Evolutionary conservation across 1,284 basidiomycete genomes (phyloP).

Genomic region (Takashimella koratensis): DNA sequence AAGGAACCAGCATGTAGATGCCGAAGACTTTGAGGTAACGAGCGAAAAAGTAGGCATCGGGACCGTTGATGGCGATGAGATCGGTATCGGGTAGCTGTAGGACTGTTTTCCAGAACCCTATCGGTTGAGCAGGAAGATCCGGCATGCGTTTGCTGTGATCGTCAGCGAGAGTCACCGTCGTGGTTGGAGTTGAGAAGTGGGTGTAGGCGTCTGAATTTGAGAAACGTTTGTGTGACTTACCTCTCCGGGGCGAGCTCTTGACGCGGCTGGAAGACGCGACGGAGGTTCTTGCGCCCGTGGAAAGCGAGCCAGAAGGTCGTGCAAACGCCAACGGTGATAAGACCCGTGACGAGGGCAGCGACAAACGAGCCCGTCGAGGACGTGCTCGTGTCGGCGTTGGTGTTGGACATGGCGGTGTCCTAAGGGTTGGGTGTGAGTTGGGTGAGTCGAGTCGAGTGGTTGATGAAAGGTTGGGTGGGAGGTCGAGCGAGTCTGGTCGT

Average conservation of each 20-base stretch:
- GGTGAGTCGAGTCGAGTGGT: no score
- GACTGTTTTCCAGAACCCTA: constrained; percentile 39
- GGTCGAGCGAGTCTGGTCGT: no score
- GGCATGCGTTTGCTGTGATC: constrained; percentile 32
- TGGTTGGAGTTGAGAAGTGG: not conserved
- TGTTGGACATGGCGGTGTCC: not conserved
- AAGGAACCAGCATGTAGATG: constrained; percentile 72
- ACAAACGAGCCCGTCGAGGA: constrained; percentile 38
- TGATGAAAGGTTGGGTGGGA: no score
- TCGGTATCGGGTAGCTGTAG: constrained; percentile 35
- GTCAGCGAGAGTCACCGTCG: not conserved
- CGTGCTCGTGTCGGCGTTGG: not conserved
- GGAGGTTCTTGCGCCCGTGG: constrained; percentile 29
- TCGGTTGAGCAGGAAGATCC: constrained; percentile 23
- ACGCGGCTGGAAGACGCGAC: constrained; percentile 43
- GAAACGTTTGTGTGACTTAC: constrained; percentile 18
- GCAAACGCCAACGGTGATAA: constrained; percentile 39
- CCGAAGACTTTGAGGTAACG: constrained; percentile 57
- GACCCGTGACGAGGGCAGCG: constrained; percentile 43
- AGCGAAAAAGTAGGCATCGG: constrained; percentile 92
- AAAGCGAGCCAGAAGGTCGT: constrained; percentile 35
- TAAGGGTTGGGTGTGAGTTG: no score
- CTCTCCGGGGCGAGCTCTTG: constrained; percentile 35
- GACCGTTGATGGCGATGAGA: constrained; percentile 64
- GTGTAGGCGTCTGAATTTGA: not conserved